Evolutionary conservation across 1,284 basidiomycete genomes (phyloP).

Genomic region (Irpex sp.): DNA sequence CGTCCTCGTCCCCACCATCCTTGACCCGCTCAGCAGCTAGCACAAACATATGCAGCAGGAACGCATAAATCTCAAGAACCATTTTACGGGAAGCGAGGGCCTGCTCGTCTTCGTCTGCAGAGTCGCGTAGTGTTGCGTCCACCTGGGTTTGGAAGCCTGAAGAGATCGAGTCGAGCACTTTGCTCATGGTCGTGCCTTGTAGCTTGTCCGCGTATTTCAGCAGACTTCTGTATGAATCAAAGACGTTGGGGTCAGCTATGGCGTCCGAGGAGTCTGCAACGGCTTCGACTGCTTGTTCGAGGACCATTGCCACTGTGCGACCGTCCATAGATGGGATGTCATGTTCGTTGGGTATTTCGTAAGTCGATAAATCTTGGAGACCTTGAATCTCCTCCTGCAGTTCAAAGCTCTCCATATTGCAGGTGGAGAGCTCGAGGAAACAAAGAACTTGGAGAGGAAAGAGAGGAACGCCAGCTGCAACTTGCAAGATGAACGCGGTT

Average conservation of each 20-base stretch:
- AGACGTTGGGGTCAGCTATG: constrained; percentile 62
- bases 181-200: constrained; percentile 62
- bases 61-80: constrained; percentile 85
- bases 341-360: constrained; percentile 62
- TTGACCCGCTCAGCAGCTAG: constrained; percentile 73
- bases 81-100: constrained; percentile 64
- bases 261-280: constrained; percentile 71
- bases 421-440: constrained; percentile 1
- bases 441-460: background rate
- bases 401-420: constrained; percentile 46
- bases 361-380: constrained; percentile 54
- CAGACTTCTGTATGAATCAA: constrained; percentile 78
- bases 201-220: constrained; percentile 67
- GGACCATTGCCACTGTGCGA: constrained; percentile 35
- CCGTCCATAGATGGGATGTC: constrained; percentile 50
- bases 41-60: constrained; percentile 85
- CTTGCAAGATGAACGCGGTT: background rate
- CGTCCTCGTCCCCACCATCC: constrained; percentile 45
- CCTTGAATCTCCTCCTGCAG: constrained; percentile 73
- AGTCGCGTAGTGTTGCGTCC: constrained; percentile 61
- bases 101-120: constrained; percentile 71
- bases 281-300: constrained; percentile 73
- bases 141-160: constrained; percentile 71
- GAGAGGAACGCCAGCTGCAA: background rate
- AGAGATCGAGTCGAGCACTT: constrained; percentile 73